Base-by-base conservation (phyloP, 2,329 filamentous ascomycete genomes). In the Trichophyton verrucosum region DNA sequence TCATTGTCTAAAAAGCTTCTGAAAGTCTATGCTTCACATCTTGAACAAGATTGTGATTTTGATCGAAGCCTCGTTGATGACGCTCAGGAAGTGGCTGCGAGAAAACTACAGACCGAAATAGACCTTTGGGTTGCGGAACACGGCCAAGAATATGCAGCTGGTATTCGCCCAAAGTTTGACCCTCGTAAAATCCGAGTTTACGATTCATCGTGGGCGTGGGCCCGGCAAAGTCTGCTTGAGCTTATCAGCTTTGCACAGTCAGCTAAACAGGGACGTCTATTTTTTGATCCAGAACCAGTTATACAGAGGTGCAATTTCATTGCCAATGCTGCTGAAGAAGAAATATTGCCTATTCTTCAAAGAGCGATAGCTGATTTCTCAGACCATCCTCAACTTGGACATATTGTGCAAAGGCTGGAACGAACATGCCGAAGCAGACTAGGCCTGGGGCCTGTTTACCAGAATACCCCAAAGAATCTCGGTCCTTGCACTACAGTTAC, bases 171-270 rank as follows among this genome's bases (percentile, higher is more conserved):
- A 2, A 61, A 66, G 0, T 75, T 74, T 42, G 64, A 70, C 22
- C n/a, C 59, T 13, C 57, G 51, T 0, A 70, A 73, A 49, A 61
- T 61, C 15, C 67, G 73, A 1, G 49, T 60, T 2, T 75, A 70
- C 62, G 65, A 73, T 46, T 74, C 71, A 1, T 71, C 64, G 60
- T 75, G 73, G 73, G 74, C 73, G 58, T 73, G 71, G 71, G 70
- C 61, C 1, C 59, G 66, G 0, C 67, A 73, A 60, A 70, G 71
- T 46, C 36, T 66, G 8, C 13, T 3, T 72, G 74, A 8, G 65
- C 66, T 4, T 64, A 64, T 24, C 76, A 74, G 1, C 76, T 76
- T 57, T 73, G 70, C 7, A 40, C 15, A 11, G 15, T 11, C 38
- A 40, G 6, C 5, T 13, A 15, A 40, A 40, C 38, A 15, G 11